These are phyloP conservation scores for Fraxinus greggii DNA, from an alignment of 305 asterid species.

Conservation along the genomic window DNA sequence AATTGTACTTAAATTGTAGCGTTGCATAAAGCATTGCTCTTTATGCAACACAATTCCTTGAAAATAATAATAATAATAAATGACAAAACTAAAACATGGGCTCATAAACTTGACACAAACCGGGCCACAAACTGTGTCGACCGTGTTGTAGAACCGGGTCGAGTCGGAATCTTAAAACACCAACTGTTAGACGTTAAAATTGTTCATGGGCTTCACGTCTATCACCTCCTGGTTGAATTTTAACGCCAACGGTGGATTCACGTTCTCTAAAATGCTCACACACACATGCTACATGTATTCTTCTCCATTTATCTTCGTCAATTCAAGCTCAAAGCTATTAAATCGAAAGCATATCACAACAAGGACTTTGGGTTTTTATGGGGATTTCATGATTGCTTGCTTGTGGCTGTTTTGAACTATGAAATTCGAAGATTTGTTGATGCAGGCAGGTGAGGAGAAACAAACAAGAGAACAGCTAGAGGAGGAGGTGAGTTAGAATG, in stretches of 20 bases:
- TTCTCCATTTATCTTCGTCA: constrained; percentile 22
- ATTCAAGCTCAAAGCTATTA: not conserved
- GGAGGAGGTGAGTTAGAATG: constrained; percentile 43
- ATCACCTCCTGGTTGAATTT: constrained; percentile 40
- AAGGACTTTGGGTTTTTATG: not conserved
- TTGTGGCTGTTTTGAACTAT: constrained; percentile 30
- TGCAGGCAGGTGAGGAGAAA: constrained; percentile 59
- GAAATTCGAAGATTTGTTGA: constrained; percentile 88
- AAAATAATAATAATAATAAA: too few species aligned
- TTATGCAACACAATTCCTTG: not conserved
- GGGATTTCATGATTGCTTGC: not conserved
- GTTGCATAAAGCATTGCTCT: not conserved
- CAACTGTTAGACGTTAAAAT: constrained; percentile 20
- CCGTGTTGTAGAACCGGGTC: not conserved
- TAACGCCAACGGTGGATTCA: constrained; percentile 34
- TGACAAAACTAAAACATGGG: not conserved
- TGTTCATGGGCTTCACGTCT: constrained; percentile 68
- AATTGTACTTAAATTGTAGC: not conserved
- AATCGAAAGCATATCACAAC: not conserved
- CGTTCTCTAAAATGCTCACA: constrained; percentile 28
- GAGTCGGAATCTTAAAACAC: not conserved
- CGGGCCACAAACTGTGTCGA: not conserved
- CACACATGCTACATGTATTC: not conserved
- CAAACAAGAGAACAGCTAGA: constrained; percentile 44
- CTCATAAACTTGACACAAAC: not conserved